Evolutionary conservation across 2,329 filamentous ascomycete genomes (phyloP).

Genomic region (Colletotrichum sp.): DNA sequence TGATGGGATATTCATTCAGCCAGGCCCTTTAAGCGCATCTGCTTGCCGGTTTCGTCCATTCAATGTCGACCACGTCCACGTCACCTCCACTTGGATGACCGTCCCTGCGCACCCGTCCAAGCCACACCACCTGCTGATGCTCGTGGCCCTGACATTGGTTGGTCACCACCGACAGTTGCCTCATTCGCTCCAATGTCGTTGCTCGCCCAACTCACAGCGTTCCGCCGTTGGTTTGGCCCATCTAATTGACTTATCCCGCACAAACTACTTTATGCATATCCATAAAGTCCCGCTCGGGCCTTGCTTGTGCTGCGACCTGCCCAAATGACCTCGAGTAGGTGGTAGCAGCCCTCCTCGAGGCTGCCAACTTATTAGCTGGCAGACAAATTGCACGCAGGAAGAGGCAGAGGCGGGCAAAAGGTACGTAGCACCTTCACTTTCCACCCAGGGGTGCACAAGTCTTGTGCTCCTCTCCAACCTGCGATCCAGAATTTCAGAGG

Average conservation of each 20-base stretch:
- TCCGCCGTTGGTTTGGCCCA: background rate
- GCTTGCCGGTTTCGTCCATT: background rate
- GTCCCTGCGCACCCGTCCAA: slow-evolving; percentile 7
- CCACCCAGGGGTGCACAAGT: background rate
- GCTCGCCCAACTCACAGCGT: background rate
- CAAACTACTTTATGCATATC: slow-evolving; percentile 1
- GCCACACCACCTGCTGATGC: background rate
- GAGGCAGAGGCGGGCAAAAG: background rate
- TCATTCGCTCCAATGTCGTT: background rate
- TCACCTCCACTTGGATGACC: background rate
- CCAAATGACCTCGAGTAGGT: background rate
- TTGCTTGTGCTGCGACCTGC: background rate
- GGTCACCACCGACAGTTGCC: background rate
- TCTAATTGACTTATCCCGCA: background rate
- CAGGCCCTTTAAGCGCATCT: background rate
- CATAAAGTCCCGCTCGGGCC: background rate
- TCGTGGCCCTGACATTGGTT: background rate
- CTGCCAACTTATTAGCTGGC: background rate
- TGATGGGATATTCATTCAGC: background rate
- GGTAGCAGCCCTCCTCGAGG: too few species aligned
- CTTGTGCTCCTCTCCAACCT: background rate
- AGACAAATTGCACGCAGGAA: background rate
- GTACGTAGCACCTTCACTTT: background rate
- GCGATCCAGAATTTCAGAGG: background rate
- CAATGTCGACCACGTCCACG: background rate